Conservation (phyloP, 2,329 filamentous ascomycete species). For the Phaeosphaeriaceae sp. region DNA sequence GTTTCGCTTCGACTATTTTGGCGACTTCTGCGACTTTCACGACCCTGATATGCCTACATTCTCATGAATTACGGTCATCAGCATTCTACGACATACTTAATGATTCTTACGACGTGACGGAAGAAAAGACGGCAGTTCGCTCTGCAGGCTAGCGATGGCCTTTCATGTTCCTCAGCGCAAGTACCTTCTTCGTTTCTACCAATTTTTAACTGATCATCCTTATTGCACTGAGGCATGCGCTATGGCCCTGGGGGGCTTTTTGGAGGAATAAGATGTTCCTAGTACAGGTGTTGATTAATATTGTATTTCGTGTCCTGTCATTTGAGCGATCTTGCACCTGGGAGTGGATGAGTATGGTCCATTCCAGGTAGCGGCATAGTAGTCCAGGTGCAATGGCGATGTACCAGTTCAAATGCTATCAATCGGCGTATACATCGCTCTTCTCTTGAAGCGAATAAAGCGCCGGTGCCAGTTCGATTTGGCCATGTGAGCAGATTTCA, state of each 20-base stretch:
- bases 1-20: conserved; percentile 24
- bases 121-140: conserved; percentile 56
- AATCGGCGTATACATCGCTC: no score
- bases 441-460: no score
- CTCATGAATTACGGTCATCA: conserved; percentile 43
- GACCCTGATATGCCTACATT: conserved; percentile 46
- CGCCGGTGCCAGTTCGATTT: no score
- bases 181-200: conserved; percentile 34
- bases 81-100: conserved; percentile 54
- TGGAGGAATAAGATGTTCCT: not conserved
- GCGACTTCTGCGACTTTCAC: conserved; percentile 28
- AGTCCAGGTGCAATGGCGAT: no score
- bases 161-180: conserved; percentile 48
- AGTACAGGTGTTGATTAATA: not conserved
- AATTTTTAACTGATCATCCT: conserved; percentile 29
- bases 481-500: no score
- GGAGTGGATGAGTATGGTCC: not conserved
- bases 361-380: no score
- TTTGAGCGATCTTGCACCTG: not conserved
- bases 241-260: not conserved
- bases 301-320: not conserved
- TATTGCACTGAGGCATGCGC: conserved; percentile 6
- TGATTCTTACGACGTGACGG: conserved; percentile 60
- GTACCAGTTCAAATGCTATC: no score
- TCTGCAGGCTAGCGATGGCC: conserved; percentile 57